A percentile compares a stretch with the other conserved stretches of the same genome.
Evolutionary conservation across 129 eudicot species (phyloP).

Genomic region (Arctium lappa): DNA sequence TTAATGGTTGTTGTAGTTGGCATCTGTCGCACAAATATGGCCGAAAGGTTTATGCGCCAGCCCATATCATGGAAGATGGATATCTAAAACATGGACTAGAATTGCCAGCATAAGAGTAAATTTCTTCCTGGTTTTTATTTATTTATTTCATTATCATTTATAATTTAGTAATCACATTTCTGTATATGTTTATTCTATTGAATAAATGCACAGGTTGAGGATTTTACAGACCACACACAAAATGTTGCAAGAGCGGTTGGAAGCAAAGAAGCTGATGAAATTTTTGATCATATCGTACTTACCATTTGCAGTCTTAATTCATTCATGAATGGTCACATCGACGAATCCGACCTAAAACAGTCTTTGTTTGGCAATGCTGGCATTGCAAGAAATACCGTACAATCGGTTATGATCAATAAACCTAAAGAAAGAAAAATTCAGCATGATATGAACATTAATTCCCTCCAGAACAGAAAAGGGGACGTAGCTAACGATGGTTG

Average conservation of each 20-base stretch:
- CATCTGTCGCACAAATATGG: slow-evolving; percentile 62
- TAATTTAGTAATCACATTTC: background rate
- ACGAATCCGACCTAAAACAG: slow-evolving; percentile 31
- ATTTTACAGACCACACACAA: slow-evolving; percentile 62
- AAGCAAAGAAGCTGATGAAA: slow-evolving; percentile 23
- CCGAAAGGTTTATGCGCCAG: slow-evolving; percentile 76
- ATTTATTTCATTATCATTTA: background rate
- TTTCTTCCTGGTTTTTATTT: background rate
- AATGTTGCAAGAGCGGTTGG: slow-evolving; percentile 69
- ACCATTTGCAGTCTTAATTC: slow-evolving; percentile 33
- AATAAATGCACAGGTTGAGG: slow-evolving; percentile 53
- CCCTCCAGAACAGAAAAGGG: background rate
- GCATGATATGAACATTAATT: background rate
- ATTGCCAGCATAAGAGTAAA: slow-evolving; percentile 53
- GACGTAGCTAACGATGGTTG: background rate
- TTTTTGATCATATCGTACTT: slow-evolving; percentile 36
- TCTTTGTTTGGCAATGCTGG: slow-evolving; percentile 37
- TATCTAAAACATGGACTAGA: slow-evolving; percentile 47
- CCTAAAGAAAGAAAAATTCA: background rate
- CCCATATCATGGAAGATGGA: slow-evolving; percentile 58
- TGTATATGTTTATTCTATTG: background rate
- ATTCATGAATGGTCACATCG: slow-evolving; percentile 43
- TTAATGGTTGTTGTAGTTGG: slow-evolving; percentile 43
- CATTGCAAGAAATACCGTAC: background rate
- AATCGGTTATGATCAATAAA: background rate